Conservation (phyloP, 192 early-diverging fungal species). For the Lobosporangium transversale region DNA sequence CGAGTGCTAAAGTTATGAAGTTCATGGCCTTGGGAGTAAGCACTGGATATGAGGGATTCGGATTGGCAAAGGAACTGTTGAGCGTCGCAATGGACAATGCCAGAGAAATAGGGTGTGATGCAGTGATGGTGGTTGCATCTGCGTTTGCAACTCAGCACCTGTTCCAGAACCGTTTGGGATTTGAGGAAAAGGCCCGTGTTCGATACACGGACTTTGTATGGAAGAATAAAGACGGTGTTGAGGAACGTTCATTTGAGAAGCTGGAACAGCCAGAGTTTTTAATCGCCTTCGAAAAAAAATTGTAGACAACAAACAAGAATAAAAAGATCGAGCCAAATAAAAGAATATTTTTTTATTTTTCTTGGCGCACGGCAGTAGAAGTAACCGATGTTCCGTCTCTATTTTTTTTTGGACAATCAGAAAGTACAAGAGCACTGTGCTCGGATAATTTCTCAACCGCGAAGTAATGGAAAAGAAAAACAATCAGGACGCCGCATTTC, state of each 20-base stretch:
- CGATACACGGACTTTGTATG: conserved; percentile 30
- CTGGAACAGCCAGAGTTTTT: conserved; percentile 45
- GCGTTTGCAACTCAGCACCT: conserved; percentile 52
- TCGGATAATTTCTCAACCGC: too few species aligned
- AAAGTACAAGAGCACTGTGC: too few species aligned
- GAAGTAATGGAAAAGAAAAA: not conserved
- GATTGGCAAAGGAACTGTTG: conserved; percentile 38
- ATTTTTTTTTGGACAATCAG: not conserved
- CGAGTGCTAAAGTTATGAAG: conserved; percentile 44
- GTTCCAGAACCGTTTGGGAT: conserved; percentile 33
- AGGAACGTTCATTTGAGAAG: conserved; percentile 34
- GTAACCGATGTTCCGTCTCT: too few species aligned
- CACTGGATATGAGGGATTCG: conserved; percentile 19
- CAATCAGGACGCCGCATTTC: not conserved
- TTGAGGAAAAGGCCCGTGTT: conserved; percentile 31
- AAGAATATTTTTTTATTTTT: not conserved
- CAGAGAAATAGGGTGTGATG: conserved; percentile 16
- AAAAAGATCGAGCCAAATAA: not conserved
- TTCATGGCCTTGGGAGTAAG: conserved; percentile 48
- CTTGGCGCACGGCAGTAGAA: too few species aligned
- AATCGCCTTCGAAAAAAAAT: conserved; percentile 29
- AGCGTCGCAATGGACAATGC: conserved; percentile 35
- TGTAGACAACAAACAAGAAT: not conserved
- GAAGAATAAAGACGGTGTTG: conserved; percentile 6
- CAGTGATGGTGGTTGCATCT: conserved; percentile 40